Evolutionary conservation across 176 grass and related monocot genomes (phyloP), one percentile per base, ranked within the genome.

Genomic region (Pontederia crassipes): DNA sequence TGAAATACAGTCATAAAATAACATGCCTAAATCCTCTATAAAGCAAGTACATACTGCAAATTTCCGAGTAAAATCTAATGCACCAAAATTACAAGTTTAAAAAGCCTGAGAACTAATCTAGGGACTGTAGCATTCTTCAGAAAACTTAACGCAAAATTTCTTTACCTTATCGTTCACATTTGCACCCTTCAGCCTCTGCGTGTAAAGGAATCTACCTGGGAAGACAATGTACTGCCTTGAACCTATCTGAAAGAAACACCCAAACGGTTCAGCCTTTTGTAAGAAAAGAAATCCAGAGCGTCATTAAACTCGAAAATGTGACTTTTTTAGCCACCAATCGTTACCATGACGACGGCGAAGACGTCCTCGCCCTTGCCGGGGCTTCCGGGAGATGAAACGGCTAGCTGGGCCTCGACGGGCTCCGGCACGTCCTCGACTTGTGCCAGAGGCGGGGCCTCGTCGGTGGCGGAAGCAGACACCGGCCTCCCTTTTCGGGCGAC

Each of bases 321-420:
- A 40, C 11, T 13, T 28, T 14, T 52, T 11, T 8, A 6, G 66
- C 54, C 68, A 51, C 27, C 35, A 48, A 55, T 1, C 8, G 46
- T 29, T 10, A 97, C 87, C 92, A 88, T 85, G 12, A 97, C 87
- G 52, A 97, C 87, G 27, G 87, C 92, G 75, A 85, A 97, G 70
- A 97, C 85, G 75, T 91, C 84, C 15, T 89, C 83, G 54, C 76
- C 83, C 76, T 97, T 91, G 4, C 66, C 78, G 8, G 52, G 18
- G 10, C 52, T 45, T 10, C 58, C 73, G 11, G 71, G 17, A 27
- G 71, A 73, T 11, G 79, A 85, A 1, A 79, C 83, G 0, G 83
- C 83, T 0, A 91, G 69, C 76, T 91, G 87, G 1, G 64, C 75
- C 75, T 91, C 87, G 0, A 96, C 83, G 9, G 91, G 83, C 26